Evolutionary conservation across 1,284 basidiomycete species (phyloP).

Genomic region (Salmacisia buchloeana): DNA sequence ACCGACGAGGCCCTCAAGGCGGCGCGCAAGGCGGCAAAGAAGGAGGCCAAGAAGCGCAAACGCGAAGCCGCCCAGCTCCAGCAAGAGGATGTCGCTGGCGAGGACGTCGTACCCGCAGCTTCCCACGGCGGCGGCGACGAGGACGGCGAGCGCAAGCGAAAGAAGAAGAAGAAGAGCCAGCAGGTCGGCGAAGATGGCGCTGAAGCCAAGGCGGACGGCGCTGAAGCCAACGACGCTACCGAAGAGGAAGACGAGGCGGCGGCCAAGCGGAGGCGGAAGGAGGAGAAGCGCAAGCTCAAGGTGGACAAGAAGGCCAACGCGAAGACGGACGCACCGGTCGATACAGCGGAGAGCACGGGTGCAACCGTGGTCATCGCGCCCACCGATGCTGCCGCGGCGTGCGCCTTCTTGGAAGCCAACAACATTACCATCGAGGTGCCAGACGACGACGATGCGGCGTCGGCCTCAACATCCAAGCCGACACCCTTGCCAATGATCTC

Average conservation of each 20-base stretch:
- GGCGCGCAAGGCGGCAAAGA: conserved; percentile 20
- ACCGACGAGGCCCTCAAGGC: conserved; percentile 33
- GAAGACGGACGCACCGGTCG: no score
- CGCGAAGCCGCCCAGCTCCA: conserved; percentile 19
- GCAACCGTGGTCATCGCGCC: conserved; percentile 40
- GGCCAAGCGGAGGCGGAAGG: neutral
- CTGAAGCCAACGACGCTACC: conserved; percentile 1
- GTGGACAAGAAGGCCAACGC: no score
- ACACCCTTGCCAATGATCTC: conserved; percentile 61
- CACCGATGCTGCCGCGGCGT: conserved; percentile 51
- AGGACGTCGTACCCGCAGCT: conserved; percentile 18
- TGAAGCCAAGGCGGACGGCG: conserved; percentile 27
- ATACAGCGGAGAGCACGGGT: conserved; percentile 15
- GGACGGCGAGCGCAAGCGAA: conserved; percentile 50
- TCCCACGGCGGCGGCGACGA: conserved; percentile 22
- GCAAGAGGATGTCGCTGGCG: conserved; percentile 13
- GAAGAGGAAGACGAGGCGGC: conserved; percentile 16
- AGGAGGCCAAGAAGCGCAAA: conserved; percentile 46
- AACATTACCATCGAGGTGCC: conserved; percentile 48
- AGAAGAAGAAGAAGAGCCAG: conserved; percentile 40
- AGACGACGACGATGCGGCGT: conserved; percentile 50
- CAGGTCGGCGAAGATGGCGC: conserved; percentile 42
- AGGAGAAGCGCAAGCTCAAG: neutral
- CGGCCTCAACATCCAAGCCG: conserved; percentile 24
- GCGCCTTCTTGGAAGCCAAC: conserved; percentile 41